phyloP scores from a whole-genome alignment of 768 basidiomycete species.

The Collybiopsis luxurians region DNA sequence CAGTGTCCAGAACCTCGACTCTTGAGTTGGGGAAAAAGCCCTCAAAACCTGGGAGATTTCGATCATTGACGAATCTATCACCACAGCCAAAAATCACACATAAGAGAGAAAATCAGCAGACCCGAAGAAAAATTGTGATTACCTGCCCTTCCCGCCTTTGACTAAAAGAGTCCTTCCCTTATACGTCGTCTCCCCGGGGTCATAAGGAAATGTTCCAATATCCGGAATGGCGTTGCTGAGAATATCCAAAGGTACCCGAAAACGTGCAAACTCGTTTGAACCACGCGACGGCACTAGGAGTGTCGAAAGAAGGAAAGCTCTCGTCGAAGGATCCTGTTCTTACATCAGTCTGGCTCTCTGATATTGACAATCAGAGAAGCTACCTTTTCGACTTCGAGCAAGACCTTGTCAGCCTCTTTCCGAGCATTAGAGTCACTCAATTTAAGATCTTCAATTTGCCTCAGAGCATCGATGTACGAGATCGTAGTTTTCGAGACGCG shows the following conservation, averaged over 20 bases:
- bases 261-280: slow-evolving; percentile 40
- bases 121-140: slow-evolving; percentile 18
- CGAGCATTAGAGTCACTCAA: not conserved
- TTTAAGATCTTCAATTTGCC: not conserved
- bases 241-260: slow-evolving; percentile 72
- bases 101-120: not conserved
- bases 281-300: slow-evolving; percentile 40
- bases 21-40: slow-evolving; percentile 72
- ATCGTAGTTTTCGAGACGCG: slow-evolving; percentile 51
- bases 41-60: slow-evolving; percentile 59
- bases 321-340: slow-evolving; percentile 62
- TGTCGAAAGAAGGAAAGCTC: slow-evolving; percentile 90
- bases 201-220: slow-evolving; percentile 78
- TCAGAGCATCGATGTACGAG: slow-evolving; percentile 57
- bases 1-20: slow-evolving; percentile 65
- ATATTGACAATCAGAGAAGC: not conserved
- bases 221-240: slow-evolving; percentile 55
- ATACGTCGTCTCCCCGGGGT: slow-evolving; percentile 49
- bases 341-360: not conserved
- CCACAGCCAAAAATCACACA: no score
- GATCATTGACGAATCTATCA: slow-evolving; percentile 67
- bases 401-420: slow-evolving; percentile 1
- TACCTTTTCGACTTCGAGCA: slow-evolving; percentile 7
- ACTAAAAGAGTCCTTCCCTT: slow-evolving; percentile 66
- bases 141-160: slow-evolving; percentile 77